Evolutionary conservation across 495 filamentous ascomycete genomes (phyloP).

Genomic region (Parmelia sp.): DNA sequence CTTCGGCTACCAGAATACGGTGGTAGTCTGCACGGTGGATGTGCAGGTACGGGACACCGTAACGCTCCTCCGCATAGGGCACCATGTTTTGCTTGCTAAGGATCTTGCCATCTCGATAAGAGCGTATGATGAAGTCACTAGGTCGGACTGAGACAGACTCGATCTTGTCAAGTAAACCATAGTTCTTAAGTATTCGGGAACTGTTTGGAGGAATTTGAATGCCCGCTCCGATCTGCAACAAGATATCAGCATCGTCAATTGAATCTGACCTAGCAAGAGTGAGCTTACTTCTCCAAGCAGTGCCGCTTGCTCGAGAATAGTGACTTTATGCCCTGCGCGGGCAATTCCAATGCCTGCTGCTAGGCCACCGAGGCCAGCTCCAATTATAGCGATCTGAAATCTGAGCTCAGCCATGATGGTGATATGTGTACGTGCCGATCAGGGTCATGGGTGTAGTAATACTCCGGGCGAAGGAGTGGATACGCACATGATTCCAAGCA

Average conservation of each 20-base stretch:
- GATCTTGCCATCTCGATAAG: slow-evolving; percentile 48
- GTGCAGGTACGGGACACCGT: slow-evolving; percentile 44
- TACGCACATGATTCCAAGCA: background rate
- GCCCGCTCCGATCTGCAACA: slow-evolving; percentile 46
- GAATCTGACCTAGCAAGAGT: background rate
- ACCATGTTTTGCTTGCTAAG: slow-evolving; percentile 44
- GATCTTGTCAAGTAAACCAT: slow-evolving; percentile 45
- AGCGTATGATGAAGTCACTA: slow-evolving; percentile 49
- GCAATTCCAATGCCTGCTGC: slow-evolving; percentile 44
- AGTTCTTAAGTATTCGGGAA: slow-evolving; percentile 43
- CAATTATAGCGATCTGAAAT: slow-evolving; percentile 41
- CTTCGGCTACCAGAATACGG: slow-evolving; percentile 44
- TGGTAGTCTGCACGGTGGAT: slow-evolving; percentile 55
- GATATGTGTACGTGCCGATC: background rate
- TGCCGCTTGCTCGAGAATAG: slow-evolving; percentile 42
- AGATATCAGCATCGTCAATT: background rate
- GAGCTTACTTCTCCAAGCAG: slow-evolving; percentile 41
- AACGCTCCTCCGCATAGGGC: slow-evolving; percentile 26
- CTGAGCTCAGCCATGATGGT: slow-evolving; percentile 16
- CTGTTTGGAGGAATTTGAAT: slow-evolving; percentile 56
- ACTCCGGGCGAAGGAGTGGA: background rate
- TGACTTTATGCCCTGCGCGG: slow-evolving; percentile 40
- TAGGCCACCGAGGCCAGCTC: slow-evolving; percentile 48
- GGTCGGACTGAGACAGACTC: slow-evolving; percentile 46
- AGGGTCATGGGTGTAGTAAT: background rate